These are phyloP conservation scores for Ocimum tenuiflorum DNA, from an alignment of 257 asterid genomes.

Conservation along the genomic window DNA sequence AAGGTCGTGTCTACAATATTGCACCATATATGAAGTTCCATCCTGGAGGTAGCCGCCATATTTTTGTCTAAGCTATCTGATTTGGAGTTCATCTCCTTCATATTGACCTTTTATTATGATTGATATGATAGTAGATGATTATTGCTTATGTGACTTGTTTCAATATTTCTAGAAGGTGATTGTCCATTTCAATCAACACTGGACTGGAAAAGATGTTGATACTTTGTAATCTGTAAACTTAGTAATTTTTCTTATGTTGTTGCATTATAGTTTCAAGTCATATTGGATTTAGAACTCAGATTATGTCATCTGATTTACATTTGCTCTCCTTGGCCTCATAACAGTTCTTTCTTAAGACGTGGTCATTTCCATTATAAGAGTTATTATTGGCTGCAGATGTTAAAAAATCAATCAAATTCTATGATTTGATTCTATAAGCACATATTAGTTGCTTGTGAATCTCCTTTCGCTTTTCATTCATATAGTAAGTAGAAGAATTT, in stretches of 20 bases:
- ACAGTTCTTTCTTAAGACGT: neutral
- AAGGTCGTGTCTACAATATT: constrained; percentile 87
- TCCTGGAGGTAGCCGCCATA: constrained; percentile 71
- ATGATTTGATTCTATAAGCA: neutral
- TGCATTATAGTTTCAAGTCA: neutral
- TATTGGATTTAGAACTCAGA: neutral
- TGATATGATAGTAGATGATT: neutral
- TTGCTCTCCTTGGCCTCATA: neutral
- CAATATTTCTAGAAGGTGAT: neutral
- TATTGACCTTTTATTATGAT: neutral
- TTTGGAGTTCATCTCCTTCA: neutral
- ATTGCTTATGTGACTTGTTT: neutral
- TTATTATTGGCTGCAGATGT: neutral
- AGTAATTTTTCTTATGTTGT: neutral
- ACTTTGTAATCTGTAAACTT: neutral
- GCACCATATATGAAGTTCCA: constrained; percentile 92
- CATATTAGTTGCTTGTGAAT: neutral
- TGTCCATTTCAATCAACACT: neutral
- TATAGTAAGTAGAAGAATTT: neutral
- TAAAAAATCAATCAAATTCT: neutral
- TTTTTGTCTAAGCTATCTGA: neutral
- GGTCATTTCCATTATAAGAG: neutral
- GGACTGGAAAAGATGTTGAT: neutral
- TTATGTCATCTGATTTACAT: neutral
- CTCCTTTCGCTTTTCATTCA: neutral